These are phyloP conservation scores for Spizellomyces sp. DNA, from an alignment of 192 early-diverging fungal species.

Conservation along the genomic window DNA sequence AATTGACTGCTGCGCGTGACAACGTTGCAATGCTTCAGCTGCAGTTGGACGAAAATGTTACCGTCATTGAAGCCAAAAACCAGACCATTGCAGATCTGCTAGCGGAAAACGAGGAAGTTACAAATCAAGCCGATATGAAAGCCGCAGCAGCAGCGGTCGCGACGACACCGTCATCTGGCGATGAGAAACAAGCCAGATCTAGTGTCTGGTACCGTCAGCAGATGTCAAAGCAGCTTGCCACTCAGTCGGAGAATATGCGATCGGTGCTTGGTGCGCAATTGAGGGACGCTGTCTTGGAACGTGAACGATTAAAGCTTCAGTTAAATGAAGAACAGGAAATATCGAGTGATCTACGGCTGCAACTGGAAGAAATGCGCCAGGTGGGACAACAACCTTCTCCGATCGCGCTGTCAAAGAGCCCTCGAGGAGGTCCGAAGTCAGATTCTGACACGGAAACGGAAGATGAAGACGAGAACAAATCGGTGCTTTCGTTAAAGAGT, in stretches of 20 bases:
- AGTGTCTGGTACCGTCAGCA: slow-evolving; percentile 10
- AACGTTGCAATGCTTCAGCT: slow-evolving; percentile 9
- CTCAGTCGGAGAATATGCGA: slow-evolving; percentile 24
- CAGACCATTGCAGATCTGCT: slow-evolving; percentile 46
- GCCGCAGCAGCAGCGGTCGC: not conserved
- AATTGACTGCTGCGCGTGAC: slow-evolving; percentile 19
- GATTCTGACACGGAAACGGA: no score
- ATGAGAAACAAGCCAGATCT: slow-evolving; percentile 3
- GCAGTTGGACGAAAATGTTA: slow-evolving; percentile 43
- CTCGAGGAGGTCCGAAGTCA: no score
- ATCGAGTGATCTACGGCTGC: slow-evolving; percentile 30
- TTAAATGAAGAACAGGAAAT: slow-evolving; percentile 23
- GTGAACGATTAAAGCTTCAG: slow-evolving; percentile 37
- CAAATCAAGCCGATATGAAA: slow-evolving; percentile 47
- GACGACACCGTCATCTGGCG: not conserved
- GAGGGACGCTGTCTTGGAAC: slow-evolving; percentile 43
- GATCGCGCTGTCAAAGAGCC: no score
- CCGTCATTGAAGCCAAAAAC: slow-evolving; percentile 45
- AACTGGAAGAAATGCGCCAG: slow-evolving; percentile 9
- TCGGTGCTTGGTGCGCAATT: slow-evolving; percentile 34
- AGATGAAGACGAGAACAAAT: no score
- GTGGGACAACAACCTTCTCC: no score
- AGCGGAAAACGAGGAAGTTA: slow-evolving; percentile 48
- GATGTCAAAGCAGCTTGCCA: slow-evolving; percentile 24
- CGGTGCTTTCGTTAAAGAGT: no score